Evolutionary conservation across 1,139 yeast species (phyloP), one percentile per base, ranked within the genome.

Genomic region (Hanseniaspora gamundiae): DNA sequence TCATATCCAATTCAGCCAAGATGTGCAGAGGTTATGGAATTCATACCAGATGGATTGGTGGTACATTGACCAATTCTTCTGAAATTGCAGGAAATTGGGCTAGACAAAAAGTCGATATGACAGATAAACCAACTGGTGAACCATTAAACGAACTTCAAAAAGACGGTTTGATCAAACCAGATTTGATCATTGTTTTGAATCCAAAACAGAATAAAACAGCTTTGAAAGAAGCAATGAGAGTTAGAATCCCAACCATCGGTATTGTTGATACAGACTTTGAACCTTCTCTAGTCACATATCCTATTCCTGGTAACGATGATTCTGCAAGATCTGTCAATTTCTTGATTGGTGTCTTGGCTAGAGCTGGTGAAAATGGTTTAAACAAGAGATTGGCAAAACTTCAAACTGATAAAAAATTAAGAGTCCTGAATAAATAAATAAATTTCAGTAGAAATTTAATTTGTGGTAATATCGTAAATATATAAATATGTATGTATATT

Each of bases 261-360:
- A 74, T 91, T 47, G 79, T 93, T 51, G 98, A 91, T 64, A 86
- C 98, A 24, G 91, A 91, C 62, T 79, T 82, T 64, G 96, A 91
- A 59, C 94, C 97, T 17, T 75, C 86, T 8, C 66, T 82, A 53
- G 82, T 91, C 46, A 85, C 95, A 2, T 91, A 91, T 62, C 94
- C 97, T 42, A 84, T 91, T 52, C 97, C 98, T 22, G 94, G 94
- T 50, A 91, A 91, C 58, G 97, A 91, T 62, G 97, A 88, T 60
- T 81, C 94, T n/a, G 67, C 78, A 47, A 75, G 98, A 60, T 76
- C 94, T 13, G 77, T 82, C 4, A 80, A 83, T 51, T 68, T 91
- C 54, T 73, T 91, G 57, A 68, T 78, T 45, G 96, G 98, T 48
- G 79, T 88, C 17, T 70, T 91, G 52, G 80, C 94, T 20, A 79